Evolutionary conservation across 768 basidiomycete genomes (phyloP), one percentile per base, ranked within the genome.

Genomic region (Crucibulum laeve): DNA sequence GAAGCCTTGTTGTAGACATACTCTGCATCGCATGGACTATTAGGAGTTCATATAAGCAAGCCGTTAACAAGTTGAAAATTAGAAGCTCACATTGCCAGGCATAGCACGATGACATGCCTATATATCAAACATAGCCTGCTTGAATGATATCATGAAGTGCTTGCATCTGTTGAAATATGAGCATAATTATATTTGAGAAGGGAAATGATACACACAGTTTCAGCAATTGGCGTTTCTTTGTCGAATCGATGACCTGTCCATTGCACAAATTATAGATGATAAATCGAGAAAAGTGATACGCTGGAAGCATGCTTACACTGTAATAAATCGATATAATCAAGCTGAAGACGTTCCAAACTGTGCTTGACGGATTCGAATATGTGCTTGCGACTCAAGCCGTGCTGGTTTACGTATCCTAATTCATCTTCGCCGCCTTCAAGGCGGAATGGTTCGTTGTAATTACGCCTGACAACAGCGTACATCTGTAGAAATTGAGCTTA

Each of bases 311-410:
- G 46, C 61, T 55, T 56, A 61, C 76, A 75, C 57, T 82, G 80
- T 18, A 80, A 57, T 4, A 81, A 55, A 49, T 82, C 82, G 52
- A 83, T 66, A 45, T 80, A 79, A 41, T 82, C 80, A 17, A 78
- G 52, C 28, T 81, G 76, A 1, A 82, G 61, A 18, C 80, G 64
- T 54, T 78, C 58, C 40, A 83, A 57, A 22, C n/a, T 69, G n/a
- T 61, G 54, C 47, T 71, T 70, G 18, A 74, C 62, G 0, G 70
- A 56, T 26, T 73, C 76, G 48, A 82, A 82, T 46, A 83, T 81
- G 50, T 73, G 68, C 64, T 76, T 73, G 26, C 71, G 57, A 25
- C 60, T 63, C 13, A 63, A 43, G n/a, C 67, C 67, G 22, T 52
- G 46, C 25, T 65, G 59, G 46, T 73, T n/a, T n/a, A n/a, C n/a